Percentiles rank a stretch among this genome's conserved stretches.
These are phyloP conservation scores for Ceriops decandra DNA, from an alignment of 345 rosid genomes.

Conservation along the genomic window DNA sequence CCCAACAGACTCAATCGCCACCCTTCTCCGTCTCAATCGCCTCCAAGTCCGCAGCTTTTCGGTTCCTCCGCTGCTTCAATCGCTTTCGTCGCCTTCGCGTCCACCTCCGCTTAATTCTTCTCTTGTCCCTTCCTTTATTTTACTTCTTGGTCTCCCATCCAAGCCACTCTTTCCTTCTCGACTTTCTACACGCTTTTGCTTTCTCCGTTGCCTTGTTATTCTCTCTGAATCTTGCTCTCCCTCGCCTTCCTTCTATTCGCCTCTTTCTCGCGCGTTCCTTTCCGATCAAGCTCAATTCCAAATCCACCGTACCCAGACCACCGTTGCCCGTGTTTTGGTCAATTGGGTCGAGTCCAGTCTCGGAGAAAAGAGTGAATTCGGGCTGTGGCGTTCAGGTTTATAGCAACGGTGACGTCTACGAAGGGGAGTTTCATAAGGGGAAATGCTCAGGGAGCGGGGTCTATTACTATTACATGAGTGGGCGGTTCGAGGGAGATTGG, in stretches of 20 bases:
- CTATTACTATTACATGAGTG: slow-evolving; percentile 87
- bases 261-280: slow-evolving; percentile 75
- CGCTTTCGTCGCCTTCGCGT: slow-evolving; percentile 47
- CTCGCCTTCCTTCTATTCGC: slow-evolving; percentile 77
- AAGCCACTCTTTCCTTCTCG: slow-evolving; percentile 70
- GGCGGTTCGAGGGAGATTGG: slow-evolving; percentile 92
- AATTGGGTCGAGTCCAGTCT: slow-evolving; percentile 66
- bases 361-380: slow-evolving; percentile 61
- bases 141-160: slow-evolving; percentile 80
- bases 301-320: slow-evolving; percentile 31
- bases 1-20: slow-evolving; percentile 26
- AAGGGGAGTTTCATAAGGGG: slow-evolving; percentile 86
- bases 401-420: slow-evolving; percentile 86
- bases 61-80: slow-evolving; percentile 46
- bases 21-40: slow-evolving; percentile 40
- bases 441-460: slow-evolving; percentile 88
- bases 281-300: slow-evolving; percentile 50
- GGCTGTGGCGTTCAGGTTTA: slow-evolving; percentile 88
- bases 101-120: slow-evolving; percentile 62
- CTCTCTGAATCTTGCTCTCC: slow-evolving; percentile 72
- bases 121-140: slow-evolving; percentile 66
- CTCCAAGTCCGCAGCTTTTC: slow-evolving; percentile 45
- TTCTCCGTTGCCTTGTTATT: slow-evolving; percentile 74
- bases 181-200: slow-evolving; percentile 76
- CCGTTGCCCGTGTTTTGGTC: slow-evolving; percentile 88